Evolutionary conservation across 2,329 filamentous ascomycete species (phyloP), one percentile per base, ranked within the genome.

Genomic region (Fulvia fulva): DNA sequence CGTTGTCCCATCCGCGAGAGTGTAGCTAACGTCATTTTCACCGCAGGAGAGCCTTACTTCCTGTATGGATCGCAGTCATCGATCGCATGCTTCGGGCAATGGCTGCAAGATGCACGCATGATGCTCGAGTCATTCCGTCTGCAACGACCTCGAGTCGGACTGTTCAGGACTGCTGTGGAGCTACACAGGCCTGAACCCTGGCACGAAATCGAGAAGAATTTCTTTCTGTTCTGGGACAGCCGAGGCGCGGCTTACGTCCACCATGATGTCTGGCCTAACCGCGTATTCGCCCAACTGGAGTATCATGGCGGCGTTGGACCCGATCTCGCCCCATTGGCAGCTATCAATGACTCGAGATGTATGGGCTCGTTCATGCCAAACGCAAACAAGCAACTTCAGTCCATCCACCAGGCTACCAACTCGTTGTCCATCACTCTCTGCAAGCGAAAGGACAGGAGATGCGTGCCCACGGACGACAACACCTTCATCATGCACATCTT

Each of bases 371-470:
- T 75, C 0, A 63, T 66, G 1, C 61, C 65, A 0, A 59, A 73
- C 2, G 43, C 28, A 58, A 74, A n/a, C 51, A 51, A 55, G 23
- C 19, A 19, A 19, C 47, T 55, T 8, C 59, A 61, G 46, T 22
- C 79, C 82, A 77, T 85, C 22, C 83, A 86, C 63, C 83, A 86
- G 67, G 79, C 83, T 5, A 84, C 82, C 19, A 86, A 86, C 67
- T 82, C 81, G 1, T 73, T 86, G 0, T 70, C 76, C 0, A 71
- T 86, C 30, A 85, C 82, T 2, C 71, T 84, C 51, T 86, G 83
- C 70, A 70, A 72, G 11, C 75, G 80, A 1, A 63, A 71, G 1
- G 81, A 85, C 46, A 63, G 71, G 0, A 54, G 19, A 0, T 86
- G 83, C 65, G 51, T 67, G 0, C 69, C 75, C 0, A 71, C 72